A percentile compares a stretch with the other conserved stretches of the same genome.
Evolutionary conservation across 2,329 filamentous ascomycete species (phyloP).

Genomic region (Hypomyces perniciosus): DNA sequence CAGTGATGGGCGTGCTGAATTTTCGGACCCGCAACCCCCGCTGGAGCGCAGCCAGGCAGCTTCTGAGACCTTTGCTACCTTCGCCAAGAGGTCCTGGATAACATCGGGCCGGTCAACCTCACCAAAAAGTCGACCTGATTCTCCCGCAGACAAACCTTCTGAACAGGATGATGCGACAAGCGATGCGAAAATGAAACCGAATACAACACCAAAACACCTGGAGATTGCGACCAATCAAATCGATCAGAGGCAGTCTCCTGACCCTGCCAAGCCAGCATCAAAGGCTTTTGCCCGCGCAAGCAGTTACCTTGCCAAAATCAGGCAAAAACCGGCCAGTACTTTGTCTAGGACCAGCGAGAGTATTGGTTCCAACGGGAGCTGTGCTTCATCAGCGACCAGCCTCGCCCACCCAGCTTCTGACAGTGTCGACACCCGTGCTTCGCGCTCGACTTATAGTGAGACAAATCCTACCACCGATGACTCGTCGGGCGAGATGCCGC

Average conservation of each 20-base stretch:
- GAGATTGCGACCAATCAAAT: conserved; percentile 23
- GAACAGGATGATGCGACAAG: conserved; percentile 21
- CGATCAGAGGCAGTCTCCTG: conserved; percentile 20
- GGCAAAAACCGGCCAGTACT: conserved; percentile 38
- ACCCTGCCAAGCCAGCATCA: conserved; percentile 32
- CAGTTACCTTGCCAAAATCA: conserved; percentile 46
- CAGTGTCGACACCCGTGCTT: conserved; percentile 31
- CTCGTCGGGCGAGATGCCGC: conserved; percentile 40
- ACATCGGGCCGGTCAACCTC: conserved; percentile 44
- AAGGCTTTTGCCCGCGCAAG: conserved; percentile 39
- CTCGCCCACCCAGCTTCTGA: conserved; percentile 36
- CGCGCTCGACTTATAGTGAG: conserved; percentile 35
- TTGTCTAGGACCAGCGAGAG: conserved; percentile 34
- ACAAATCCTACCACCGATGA: conserved; percentile 37
- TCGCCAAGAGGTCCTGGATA: conserved; percentile 48
- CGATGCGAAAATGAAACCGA: conserved; percentile 20
- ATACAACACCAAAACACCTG: conserved; percentile 23
- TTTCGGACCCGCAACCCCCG: conserved; percentile 22
- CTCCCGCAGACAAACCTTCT: conserved; percentile 17
- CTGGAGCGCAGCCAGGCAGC: conserved; percentile 33
- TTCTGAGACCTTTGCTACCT: conserved; percentile 43
- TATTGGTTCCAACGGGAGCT: conserved; percentile 37
- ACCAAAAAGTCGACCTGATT: conserved; percentile 30
- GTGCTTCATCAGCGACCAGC: conserved; percentile 42
- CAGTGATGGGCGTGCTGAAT: conserved; percentile 14